Evolutionary conservation across 2,329 filamentous ascomycete species (phyloP).

Genomic region (Botrytis hyacinthi): DNA sequence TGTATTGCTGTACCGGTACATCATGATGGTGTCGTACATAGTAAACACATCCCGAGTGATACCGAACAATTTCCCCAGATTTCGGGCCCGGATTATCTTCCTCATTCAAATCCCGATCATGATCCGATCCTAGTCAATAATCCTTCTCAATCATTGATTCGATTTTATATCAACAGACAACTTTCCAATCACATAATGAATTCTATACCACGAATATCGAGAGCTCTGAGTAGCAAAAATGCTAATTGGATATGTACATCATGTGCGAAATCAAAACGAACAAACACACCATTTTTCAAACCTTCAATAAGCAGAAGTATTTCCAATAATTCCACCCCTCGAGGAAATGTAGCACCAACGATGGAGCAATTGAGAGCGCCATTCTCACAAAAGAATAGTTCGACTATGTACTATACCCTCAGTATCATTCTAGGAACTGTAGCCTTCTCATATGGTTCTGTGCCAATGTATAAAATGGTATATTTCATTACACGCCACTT

Average conservation of each 20-base stretch:
- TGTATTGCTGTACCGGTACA: not conserved
- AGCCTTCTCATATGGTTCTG: slow-evolving; percentile 77
- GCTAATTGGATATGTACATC: slow-evolving; percentile 36
- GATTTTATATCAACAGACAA: not conserved
- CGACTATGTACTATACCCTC: slow-evolving; percentile 70
- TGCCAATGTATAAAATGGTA: slow-evolving; percentile 86
- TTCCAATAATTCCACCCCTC: slow-evolving; percentile 33
- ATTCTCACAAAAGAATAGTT: slow-evolving; percentile 66
- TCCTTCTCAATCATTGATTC: not conserved
- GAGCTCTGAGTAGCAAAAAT: slow-evolving; percentile 30
- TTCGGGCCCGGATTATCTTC: slow-evolving; percentile 15
- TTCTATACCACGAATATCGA: slow-evolving; percentile 28
- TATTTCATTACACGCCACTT: slow-evolving; percentile 23
- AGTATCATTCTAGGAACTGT: slow-evolving; percentile 78
- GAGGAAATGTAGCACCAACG: slow-evolving; percentile 44
- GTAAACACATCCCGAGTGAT: not conserved
- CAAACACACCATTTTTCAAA: slow-evolving; percentile 30
- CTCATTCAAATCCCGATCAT: not conserved
- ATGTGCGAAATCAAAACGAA: slow-evolving; percentile 28
- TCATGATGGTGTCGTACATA: not conserved
- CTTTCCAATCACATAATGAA: slow-evolving; percentile 18
- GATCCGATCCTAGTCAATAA: not conserved
- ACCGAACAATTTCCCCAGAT: not conserved
- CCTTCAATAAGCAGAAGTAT: slow-evolving; percentile 28
- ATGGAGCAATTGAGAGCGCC: slow-evolving; percentile 65